Percentiles rank a stretch among this genome's conserved stretches.
These are phyloP conservation scores for Cordyceps farinosa DNA, from an alignment of 2,329 filamentous ascomycete genomes.

Conservation along the genomic window DNA sequence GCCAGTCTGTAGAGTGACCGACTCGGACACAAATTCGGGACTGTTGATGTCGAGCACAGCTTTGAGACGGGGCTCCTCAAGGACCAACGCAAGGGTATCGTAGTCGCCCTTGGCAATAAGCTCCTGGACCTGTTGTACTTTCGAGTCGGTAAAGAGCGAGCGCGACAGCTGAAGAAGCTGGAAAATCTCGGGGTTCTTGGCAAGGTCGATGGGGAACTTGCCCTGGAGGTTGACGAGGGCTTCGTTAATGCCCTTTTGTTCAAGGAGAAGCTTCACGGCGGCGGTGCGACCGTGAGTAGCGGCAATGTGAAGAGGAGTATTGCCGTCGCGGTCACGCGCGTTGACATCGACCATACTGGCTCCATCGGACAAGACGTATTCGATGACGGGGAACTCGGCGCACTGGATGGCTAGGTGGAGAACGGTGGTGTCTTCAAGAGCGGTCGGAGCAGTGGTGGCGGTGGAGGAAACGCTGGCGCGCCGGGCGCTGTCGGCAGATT, in stretches of 20 bases:
- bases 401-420: conserved; percentile 94
- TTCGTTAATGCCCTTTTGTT: conserved; percentile 82
- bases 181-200: conserved; percentile 90
- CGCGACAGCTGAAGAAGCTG: conserved; percentile 88
- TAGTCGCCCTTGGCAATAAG: conserved; percentile 72
- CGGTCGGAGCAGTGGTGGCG: conserved; percentile 38
- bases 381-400: conserved; percentile 85
- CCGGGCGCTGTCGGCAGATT: conserved; percentile 51
- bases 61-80: conserved; percentile 83
- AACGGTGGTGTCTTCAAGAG: conserved; percentile 79
- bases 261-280: conserved; percentile 79
- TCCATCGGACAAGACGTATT: conserved; percentile 84
- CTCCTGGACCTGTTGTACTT: conserved; percentile 78
- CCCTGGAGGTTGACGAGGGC: conserved; percentile 79
- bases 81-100: conserved; percentile 69
- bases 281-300: conserved; percentile 75
- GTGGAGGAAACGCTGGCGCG: conserved; percentile 56
- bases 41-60: conserved; percentile 90
- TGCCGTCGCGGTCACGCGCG: conserved; percentile 86
- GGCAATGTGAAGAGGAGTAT: conserved; percentile 87
- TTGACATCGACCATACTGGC: conserved; percentile 73
- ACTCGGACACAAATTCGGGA: conserved; percentile 80
- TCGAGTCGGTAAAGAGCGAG: conserved; percentile 83
- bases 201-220: conserved; percentile 81
- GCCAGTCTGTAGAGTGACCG: conserved; percentile 72